Conservation (phyloP, 805 yeast species). For the Ogataea glucozyma region DNA sequence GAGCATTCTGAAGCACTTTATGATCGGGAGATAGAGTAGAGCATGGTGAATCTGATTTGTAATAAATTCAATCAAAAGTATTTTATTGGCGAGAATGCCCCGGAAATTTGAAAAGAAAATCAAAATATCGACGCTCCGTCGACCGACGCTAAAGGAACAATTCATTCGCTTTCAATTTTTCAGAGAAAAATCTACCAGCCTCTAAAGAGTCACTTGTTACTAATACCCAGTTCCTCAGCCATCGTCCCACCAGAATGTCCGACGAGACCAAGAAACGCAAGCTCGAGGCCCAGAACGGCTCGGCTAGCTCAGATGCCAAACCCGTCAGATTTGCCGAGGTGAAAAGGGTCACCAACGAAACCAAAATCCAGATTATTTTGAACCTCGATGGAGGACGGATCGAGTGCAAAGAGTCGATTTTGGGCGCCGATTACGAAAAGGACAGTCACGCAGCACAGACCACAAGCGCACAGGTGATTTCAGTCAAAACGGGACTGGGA, state of each 20-base stretch:
- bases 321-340: conserved; percentile 49
- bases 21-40: neutral
- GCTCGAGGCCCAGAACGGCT: conserved; percentile 18
- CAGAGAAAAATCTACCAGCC: too few species aligned
- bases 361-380: conserved; percentile 84
- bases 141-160: too few species aligned
- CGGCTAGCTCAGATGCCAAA: conserved; percentile 12
- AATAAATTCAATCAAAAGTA: too few species aligned
- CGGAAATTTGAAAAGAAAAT: too few species aligned
- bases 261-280: conserved; percentile 21
- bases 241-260: conserved; percentile 9
- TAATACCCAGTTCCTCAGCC: too few species aligned
- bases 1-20: conserved; percentile 3
- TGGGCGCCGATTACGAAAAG: conserved; percentile 30
- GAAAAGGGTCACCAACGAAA: conserved; percentile 85
- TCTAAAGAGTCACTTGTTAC: too few species aligned
- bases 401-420: conserved; percentile 59
- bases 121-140: too few species aligned
- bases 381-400: conserved; percentile 85
- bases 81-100: too few species aligned
- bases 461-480: conserved; percentile 70
- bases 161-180: too few species aligned
- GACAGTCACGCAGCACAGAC: conserved; percentile 64
- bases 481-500: conserved; percentile 89
- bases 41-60: neutral